phyloP scores from a whole-genome alignment of 2,329 filamentous ascomycete species.

The Ampelomyces quisqualis region DNA sequence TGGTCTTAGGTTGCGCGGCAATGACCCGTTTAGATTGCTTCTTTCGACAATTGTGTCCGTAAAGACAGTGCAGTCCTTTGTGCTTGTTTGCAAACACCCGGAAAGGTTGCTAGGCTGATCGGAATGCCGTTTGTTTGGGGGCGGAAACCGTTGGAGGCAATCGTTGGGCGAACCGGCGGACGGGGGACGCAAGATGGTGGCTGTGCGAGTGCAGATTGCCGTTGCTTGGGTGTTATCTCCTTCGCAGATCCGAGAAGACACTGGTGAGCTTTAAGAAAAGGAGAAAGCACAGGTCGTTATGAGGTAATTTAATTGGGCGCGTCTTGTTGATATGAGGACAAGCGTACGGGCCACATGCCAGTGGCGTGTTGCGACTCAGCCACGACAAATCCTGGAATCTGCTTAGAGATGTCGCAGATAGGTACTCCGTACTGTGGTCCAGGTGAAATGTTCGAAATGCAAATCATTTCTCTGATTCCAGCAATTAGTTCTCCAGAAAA shows the following conservation, averaged over 20 bases:
- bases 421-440: conserved; percentile 7
- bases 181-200: conserved; percentile 6
- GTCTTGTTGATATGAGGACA: neutral
- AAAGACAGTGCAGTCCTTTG: conserved; percentile 2
- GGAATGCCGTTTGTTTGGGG: conserved; percentile 10
- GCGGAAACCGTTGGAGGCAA: conserved; percentile 11
- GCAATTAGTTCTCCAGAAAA: conserved; percentile 6
- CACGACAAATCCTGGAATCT: neutral
- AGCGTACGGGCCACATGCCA: neutral
- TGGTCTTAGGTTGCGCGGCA: conserved; percentile 18
- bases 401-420: conserved; percentile 4
- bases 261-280: conserved; percentile 7
- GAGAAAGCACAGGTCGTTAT: conserved; percentile 5
- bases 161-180: conserved; percentile 15
- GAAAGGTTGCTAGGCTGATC: conserved; percentile 5
- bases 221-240: conserved; percentile 4
- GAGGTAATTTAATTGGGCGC: conserved; percentile 15
- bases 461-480: conserved; percentile 8
- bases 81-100: conserved; percentile 1
- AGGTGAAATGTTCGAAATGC: conserved; percentile 10
- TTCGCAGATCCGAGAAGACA: neutral
- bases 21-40: conserved; percentile 9
- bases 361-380: neutral
- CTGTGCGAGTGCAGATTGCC: neutral
- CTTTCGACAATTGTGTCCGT: neutral